Base-by-base conservation (phyloP, 2,329 filamentous ascomycete genomes). In the Nemania sp. region DNA sequence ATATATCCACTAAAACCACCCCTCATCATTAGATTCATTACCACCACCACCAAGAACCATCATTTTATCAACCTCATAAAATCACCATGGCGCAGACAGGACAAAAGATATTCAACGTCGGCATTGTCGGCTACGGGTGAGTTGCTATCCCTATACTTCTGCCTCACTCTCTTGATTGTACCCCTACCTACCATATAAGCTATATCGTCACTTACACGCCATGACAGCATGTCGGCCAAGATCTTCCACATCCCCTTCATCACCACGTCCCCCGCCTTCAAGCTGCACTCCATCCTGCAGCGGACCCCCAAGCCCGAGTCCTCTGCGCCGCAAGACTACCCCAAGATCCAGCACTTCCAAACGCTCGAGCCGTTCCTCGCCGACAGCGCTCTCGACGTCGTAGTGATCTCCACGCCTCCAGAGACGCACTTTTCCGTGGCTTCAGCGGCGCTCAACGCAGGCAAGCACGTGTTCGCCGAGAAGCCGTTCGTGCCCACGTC, bases 161-260 rank as follows among this genome's bases (percentile, higher is more conserved):
- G 8, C 15, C 31, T 34, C 31, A 11, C 31, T 36, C 33, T 15
- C 15, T 36, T 9, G 15, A 9, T 36, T 9, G 5, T 36, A 20
- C 5, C 33, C 15, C 8, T 8, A 5, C 19, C n/a, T n/a, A 11
- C 26, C 17, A 4, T 6, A 12, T 3, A 30, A 53, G 12, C 3
- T 31, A 24, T 22, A 28, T 15, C 44, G 24, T 30, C 23, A 54
- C 28, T 58, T 37, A 63, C n/a, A 28, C 24, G 40, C 48, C 5
- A 11, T 9, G 20, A 28, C 52, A 82, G 80, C 68, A 66, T 80
- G 46, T 83, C 81, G 1, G 89, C 90, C 72, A 92, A 91, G 68
- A 79, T 88, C 73, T 94, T 93, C 74, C 89, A 94, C 72, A 91
- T 93, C 67, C 90, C 89, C 58, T 89, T 91, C 73, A 80, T 94